Percentiles rank a stretch among this genome's conserved stretches.
Evolutionary conservation across 192 early-diverging fungal genomes (phyloP).

Genomic region (Lobosporangium transversale): DNA sequence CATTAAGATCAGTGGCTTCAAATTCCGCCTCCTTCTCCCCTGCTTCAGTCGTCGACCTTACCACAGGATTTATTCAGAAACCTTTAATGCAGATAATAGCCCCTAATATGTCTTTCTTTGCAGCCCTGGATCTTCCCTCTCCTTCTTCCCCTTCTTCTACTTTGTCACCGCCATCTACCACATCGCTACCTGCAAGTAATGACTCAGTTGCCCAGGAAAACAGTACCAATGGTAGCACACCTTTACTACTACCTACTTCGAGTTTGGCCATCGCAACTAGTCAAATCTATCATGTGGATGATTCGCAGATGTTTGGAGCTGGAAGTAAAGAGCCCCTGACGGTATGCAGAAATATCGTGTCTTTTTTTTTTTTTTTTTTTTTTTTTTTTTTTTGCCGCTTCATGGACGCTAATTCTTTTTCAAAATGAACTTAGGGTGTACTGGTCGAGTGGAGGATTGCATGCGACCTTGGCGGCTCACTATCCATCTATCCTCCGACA

Average conservation of each 20-base stretch:
- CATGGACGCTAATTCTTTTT: background rate
- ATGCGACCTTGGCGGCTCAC: constrained; percentile 25
- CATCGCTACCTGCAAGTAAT: background rate
- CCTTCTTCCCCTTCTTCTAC: background rate
- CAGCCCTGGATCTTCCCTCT: constrained; percentile 7
- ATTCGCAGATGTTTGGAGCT: constrained; percentile 39
- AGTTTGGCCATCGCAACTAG: constrained; percentile 14
- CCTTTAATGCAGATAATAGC: constrained; percentile 31
- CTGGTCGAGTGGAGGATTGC: constrained; percentile 43
- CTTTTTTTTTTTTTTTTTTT: background rate
- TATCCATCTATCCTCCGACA: constrained; percentile 38
- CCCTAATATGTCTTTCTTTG: constrained; percentile 22
- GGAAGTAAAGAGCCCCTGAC: constrained; percentile 33
- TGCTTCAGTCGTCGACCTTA: background rate
- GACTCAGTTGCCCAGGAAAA: background rate
- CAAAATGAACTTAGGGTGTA: constrained; percentile 35
- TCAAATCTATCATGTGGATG: constrained; percentile 42
- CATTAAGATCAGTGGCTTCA: background rate
- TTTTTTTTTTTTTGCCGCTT: background rate
- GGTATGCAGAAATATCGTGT: constrained; percentile 9
- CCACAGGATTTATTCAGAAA: constrained; percentile 10
- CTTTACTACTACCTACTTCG: constrained; percentile 26
- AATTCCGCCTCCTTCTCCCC: background rate
- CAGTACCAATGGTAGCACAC: background rate
- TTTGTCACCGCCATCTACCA: constrained; percentile 6